A percentile compares a stretch with the other conserved stretches of the same genome.
These are phyloP conservation scores for Yamadazyma laniorum DNA, from an alignment of 805 yeast genomes.

Conservation along the genomic window DNA sequence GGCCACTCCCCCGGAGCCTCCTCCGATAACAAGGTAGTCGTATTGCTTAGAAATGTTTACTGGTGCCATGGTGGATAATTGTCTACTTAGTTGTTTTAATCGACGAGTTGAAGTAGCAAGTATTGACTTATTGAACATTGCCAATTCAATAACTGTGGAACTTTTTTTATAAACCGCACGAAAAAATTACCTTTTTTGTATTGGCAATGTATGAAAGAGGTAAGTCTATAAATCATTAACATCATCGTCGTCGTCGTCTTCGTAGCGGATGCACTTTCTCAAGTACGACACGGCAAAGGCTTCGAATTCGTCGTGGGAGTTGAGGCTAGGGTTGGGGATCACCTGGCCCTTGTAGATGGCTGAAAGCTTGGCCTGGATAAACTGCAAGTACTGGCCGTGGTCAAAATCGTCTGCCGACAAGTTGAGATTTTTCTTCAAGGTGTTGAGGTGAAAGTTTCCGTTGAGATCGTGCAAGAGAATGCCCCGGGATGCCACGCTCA, in stretches of 20 bases:
- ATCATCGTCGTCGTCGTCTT: conserved; percentile 8
- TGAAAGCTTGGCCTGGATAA: conserved; percentile 21
- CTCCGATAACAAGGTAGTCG: conserved; percentile 94
- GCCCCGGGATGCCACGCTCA: conserved; percentile 14
- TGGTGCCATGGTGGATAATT: conserved; percentile 48
- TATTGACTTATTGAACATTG: neutral
- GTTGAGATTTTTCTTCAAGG: neutral
- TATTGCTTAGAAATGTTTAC: conserved; percentile 47
- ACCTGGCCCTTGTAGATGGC: conserved; percentile 16
- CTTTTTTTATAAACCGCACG: too few relatives aligned
- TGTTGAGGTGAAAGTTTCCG: neutral
- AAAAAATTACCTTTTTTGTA: too few relatives aligned
- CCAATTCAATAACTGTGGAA: too few relatives aligned
- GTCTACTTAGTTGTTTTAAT: conserved; percentile 27
- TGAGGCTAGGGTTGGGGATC: neutral
- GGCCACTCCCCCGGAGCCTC: conserved; percentile 99
- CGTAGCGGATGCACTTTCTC: conserved; percentile 27
- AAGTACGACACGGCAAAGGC: conserved; percentile 26
- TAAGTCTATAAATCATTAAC: conserved; percentile 1
- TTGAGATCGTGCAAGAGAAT: conserved; percentile 5
- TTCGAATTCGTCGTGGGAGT: conserved; percentile 22
- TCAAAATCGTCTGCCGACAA: conserved; percentile 19
- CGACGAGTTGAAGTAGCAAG: conserved; percentile 9
- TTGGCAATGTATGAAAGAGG: too few relatives aligned
- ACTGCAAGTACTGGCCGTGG: conserved; percentile 23